Percentiles rank a stretch among this genome's conserved stretches.
phyloP scores from a whole-genome alignment of 306 rosid species.

The Quercus bicolor region DNA sequence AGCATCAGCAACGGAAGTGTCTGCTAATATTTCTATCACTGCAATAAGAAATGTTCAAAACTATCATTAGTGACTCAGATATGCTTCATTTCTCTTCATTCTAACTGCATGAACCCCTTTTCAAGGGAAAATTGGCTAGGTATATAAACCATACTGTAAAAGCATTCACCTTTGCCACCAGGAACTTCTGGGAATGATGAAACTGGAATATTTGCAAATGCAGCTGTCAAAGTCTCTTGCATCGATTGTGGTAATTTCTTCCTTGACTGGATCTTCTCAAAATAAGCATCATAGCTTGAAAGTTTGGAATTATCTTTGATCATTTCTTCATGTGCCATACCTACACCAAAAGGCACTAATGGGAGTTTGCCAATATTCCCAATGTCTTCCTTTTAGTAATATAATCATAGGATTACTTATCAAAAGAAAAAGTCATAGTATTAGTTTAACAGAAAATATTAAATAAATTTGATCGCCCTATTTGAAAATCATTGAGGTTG shows the following conservation, averaged over 20 bases:
- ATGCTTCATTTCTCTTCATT: background rate
- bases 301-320: slow-evolving; percentile 18
- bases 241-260: slow-evolving; percentile 67
- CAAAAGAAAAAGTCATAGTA: background rate
- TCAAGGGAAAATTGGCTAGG: too few species aligned
- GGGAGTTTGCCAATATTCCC: slow-evolving; percentile 7
- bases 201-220: slow-evolving; percentile 76
- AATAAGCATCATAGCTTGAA: slow-evolving; percentile 66
- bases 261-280: slow-evolving; percentile 62
- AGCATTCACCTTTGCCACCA: slow-evolving; percentile 62
- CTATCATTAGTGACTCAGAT: slow-evolving; percentile 2
- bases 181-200: slow-evolving; percentile 81
- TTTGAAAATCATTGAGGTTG: too few species aligned
- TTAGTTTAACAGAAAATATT: background rate
- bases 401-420: background rate
- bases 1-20: slow-evolving; percentile 58
- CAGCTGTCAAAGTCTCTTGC: slow-evolving; percentile 68
- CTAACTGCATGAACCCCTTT: background rate
- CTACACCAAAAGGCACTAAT: slow-evolving; percentile 19
- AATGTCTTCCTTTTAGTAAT: background rate
- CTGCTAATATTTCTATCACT: slow-evolving; percentile 84
- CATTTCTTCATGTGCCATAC: slow-evolving; percentile 54
- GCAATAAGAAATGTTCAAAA: slow-evolving; percentile 17
- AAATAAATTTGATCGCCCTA: background rate
- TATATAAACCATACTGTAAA: background rate